A percentile compares a stretch with the other conserved stretches of the same genome.
Conservation (phyloP, 2,329 filamentous ascomycete species). For the Aspergillus eucalypticola region DNA sequence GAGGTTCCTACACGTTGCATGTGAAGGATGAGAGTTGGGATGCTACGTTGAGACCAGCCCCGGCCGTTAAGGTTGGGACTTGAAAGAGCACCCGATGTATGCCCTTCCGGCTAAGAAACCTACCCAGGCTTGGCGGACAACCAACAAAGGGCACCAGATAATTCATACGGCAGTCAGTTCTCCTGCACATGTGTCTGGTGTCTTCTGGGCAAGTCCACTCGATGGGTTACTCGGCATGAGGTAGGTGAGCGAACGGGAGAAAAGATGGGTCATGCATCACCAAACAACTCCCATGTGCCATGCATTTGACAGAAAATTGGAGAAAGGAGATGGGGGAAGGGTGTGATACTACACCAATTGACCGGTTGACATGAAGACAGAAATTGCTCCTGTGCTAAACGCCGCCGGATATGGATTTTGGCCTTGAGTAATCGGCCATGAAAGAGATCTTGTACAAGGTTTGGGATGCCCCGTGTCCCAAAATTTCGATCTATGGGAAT, state of each 20-base stretch:
- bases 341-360: background rate
- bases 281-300: background rate
- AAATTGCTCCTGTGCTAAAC: background rate
- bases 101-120: background rate
- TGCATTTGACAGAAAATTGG: background rate
- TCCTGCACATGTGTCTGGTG: background rate
- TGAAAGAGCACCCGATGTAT: background rate
- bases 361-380: background rate
- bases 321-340: background rate
- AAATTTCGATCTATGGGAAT: background rate
- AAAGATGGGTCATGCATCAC: background rate
- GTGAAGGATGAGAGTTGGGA: background rate
- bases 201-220: background rate
- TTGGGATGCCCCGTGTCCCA: background rate
- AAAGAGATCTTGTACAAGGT: background rate
- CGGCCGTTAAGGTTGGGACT: background rate
- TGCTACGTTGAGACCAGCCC: background rate
- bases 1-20: background rate
- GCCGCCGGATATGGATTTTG: background rate
- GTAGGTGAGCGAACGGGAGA: background rate
- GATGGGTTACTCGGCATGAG: background rate
- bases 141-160: background rate
- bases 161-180: background rate
- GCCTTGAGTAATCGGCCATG: background rate
- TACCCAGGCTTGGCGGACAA: background rate